Evolutionary conservation across 139 green algal species (phyloP).

Genomic region (Chlorella vulgaris): DNA sequence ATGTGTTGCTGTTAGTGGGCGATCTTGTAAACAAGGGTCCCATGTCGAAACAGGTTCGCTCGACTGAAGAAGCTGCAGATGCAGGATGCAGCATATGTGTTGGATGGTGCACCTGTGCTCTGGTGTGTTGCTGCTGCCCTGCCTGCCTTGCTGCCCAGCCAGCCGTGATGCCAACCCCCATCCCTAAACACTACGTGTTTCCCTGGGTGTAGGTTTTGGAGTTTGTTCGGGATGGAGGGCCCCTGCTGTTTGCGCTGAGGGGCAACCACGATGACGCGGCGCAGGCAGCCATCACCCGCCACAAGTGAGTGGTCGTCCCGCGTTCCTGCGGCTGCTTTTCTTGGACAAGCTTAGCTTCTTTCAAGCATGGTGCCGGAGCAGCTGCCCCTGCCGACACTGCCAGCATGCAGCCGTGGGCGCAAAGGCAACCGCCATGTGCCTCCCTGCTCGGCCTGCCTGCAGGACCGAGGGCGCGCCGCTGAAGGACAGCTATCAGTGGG

Average conservation of each 20-base stretch:
- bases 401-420: no score
- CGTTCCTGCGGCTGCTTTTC: background rate
- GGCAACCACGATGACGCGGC: slow-evolving; percentile 55
- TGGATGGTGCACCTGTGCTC: background rate
- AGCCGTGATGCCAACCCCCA: no score
- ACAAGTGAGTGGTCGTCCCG: background rate
- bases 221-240: background rate
- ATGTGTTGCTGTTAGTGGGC: slow-evolving; percentile 46
- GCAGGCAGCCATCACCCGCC: background rate
- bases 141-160: background rate
- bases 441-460: background rate
- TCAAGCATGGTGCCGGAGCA: no score
- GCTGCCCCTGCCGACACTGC: no score
- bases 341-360: background rate
- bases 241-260: slow-evolving; percentile 10
- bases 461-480: background rate
- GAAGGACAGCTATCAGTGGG: background rate
- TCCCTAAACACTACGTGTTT: no score
- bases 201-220: background rate
- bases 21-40: slow-evolving; percentile 51
- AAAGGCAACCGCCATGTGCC: background rate
- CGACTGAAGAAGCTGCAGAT: no score
- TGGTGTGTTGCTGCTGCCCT: slow-evolving; percentile 9
- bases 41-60: background rate
- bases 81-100: no score